These are phyloP conservation scores for Rhizophora apiculata DNA, from an alignment of 345 rosid genomes.

Conservation along the genomic window DNA sequence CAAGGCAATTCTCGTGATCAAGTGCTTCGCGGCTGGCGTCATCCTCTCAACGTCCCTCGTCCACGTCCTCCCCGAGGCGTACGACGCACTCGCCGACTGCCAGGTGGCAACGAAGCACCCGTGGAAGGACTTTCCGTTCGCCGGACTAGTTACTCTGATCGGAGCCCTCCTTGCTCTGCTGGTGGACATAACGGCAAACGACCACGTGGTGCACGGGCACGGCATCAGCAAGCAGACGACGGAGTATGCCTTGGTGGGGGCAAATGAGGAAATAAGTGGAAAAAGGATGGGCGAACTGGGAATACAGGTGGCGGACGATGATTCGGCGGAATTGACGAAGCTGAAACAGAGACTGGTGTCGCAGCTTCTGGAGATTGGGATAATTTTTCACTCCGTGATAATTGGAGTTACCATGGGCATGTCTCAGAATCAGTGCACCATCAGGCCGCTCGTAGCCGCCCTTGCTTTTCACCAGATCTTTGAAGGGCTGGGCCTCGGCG, in stretches of 20 bases:
- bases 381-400: conserved; percentile 87
- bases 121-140: conserved; percentile 86
- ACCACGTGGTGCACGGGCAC: conserved; percentile 58
- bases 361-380: conserved; percentile 91
- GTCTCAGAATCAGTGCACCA: conserved; percentile 93
- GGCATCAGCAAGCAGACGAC: conserved; percentile 12
- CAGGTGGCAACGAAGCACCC: conserved; percentile 72
- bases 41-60: conserved; percentile 90
- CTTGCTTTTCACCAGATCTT: conserved; percentile 93
- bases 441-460: conserved; percentile 79
- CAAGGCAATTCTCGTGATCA: conserved; percentile 58
- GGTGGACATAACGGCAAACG: conserved; percentile 82
- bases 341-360: conserved; percentile 80
- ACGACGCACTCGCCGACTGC: conserved; percentile 65
- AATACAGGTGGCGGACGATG: conserved; percentile 16
- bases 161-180: conserved; percentile 66
- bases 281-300: conserved; percentile 29
- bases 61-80: conserved; percentile 92
- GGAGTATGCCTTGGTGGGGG: conserved; percentile 41
- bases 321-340: conserved; percentile 44
- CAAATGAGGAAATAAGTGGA: conserved; percentile 28
- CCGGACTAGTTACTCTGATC: conserved; percentile 68
- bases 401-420: conserved; percentile 96
- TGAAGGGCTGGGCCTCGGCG: conserved; percentile 97
- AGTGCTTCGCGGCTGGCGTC: conserved; percentile 97